phyloP scores from a whole-genome alignment of 2,329 filamentous ascomycete genomes.

The Sporothrix curviconia region DNA sequence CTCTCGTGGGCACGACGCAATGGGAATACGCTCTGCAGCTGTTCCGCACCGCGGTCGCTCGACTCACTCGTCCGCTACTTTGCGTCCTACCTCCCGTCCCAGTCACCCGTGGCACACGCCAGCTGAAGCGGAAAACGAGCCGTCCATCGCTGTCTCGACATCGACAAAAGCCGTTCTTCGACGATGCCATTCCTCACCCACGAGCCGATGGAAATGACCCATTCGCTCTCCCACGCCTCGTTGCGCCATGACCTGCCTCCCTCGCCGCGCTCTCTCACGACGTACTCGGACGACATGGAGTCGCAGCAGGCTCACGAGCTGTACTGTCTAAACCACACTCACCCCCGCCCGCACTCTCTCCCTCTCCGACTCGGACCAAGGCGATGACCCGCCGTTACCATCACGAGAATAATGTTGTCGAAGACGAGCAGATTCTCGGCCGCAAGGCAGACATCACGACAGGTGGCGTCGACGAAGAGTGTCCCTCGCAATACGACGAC shows the following conservation, averaged over 20 bases:
- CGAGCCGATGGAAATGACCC: slow-evolving; percentile 35
- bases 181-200: slow-evolving; percentile 39
- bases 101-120: slow-evolving; percentile 40
- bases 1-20: slow-evolving; percentile 51
- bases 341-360: slow-evolving; percentile 44
- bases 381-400: slow-evolving; percentile 23
- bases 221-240: slow-evolving; percentile 18
- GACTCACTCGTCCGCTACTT: slow-evolving; percentile 57
- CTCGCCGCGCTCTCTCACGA: slow-evolving; percentile 46
- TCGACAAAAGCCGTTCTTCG: slow-evolving; percentile 38
- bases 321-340: slow-evolving; percentile 27
- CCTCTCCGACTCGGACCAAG: slow-evolving; percentile 46
- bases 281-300: slow-evolving; percentile 38
- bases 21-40: slow-evolving; percentile 54
- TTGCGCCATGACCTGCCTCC: slow-evolving; percentile 32
- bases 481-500: slow-evolving; percentile 29
- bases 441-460: slow-evolving; percentile 15
- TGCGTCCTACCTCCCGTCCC: slow-evolving; percentile 50
- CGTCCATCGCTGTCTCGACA: slow-evolving; percentile 21
- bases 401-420: background rate
- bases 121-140: background rate
- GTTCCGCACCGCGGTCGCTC: slow-evolving; percentile 51
- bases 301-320: slow-evolving; percentile 32
- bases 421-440: background rate
- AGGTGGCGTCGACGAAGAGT: slow-evolving; percentile 24